A percentile compares a stretch with the other conserved stretches of the same genome.
phyloP scores from a whole-genome alignment of 2,329 filamentous ascomycete genomes.

The Colletotrichum truncatum region DNA sequence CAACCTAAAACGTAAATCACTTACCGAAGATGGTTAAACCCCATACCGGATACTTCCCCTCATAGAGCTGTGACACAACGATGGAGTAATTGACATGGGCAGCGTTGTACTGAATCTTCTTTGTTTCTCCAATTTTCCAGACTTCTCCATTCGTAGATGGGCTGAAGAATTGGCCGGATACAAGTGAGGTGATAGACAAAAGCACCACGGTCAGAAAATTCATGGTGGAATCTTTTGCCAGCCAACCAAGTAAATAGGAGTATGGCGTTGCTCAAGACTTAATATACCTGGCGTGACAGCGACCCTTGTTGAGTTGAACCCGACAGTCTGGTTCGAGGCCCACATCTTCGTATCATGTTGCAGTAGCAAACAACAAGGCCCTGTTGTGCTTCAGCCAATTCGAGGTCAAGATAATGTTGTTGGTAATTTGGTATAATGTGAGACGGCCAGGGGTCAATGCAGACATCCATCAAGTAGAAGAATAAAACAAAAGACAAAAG shows the following conservation, averaged over 20 bases:
- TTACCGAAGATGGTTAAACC: constrained; percentile 31
- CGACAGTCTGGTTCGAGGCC: background rate
- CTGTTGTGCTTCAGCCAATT: background rate
- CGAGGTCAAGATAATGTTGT: background rate
- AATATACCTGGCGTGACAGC: too few relatives aligned
- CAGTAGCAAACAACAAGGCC: background rate
- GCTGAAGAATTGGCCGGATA: constrained; percentile 6
- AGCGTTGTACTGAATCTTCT: constrained; percentile 36
- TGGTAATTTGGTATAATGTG: background rate
- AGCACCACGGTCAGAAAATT: background rate
- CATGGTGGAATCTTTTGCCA: background rate
- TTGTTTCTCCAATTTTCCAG: constrained; percentile 15
- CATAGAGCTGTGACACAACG: constrained; percentile 34
- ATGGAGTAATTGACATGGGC: constrained; percentile 35
- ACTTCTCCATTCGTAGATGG: background rate
- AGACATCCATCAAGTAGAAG: too few relatives aligned
- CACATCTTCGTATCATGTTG: background rate
- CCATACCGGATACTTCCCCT: background rate
- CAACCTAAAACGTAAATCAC: too few relatives aligned
- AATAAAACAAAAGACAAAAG: too few relatives aligned
- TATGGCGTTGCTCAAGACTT: background rate
- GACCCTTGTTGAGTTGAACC: background rate
- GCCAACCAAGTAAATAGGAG: background rate
- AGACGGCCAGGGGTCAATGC: background rate
- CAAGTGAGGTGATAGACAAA: background rate